Conservation (phyloP, 106 monocot genomes). For the Dioscorea alata region DNA sequence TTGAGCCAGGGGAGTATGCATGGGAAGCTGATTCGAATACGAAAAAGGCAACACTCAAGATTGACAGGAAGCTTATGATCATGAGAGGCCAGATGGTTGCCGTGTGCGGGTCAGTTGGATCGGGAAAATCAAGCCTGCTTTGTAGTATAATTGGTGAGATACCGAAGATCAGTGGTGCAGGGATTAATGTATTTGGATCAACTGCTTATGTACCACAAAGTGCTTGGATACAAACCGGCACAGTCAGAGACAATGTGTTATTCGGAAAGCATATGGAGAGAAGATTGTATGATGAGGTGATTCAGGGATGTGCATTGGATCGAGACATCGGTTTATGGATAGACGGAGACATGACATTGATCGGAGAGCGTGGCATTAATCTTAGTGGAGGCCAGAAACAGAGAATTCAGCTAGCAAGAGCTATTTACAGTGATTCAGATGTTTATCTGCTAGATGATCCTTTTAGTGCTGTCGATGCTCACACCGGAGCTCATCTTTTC, state of each 20-base stretch:
- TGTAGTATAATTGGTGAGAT: constrained; percentile 66
- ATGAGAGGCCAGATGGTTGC: constrained; percentile 63
- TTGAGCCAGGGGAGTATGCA: constrained; percentile 60
- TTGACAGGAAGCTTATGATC: constrained; percentile 44
- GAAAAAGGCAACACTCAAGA: constrained; percentile 32
- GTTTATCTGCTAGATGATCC: constrained; percentile 82
- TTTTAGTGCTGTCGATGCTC: constrained; percentile 96
- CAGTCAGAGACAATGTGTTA: constrained; percentile 61
- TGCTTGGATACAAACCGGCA: constrained; percentile 86
- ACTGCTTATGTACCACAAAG: constrained; percentile 73
- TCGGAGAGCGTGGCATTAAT: constrained; percentile 79
- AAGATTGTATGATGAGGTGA: constrained; percentile 43
- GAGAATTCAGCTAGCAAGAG: constrained; percentile 90
- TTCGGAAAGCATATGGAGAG: constrained; percentile 69
- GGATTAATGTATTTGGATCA: constrained; percentile 37
- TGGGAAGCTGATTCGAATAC: constrained; percentile 36
- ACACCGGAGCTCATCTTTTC: constrained; percentile 73
- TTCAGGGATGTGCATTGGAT: constrained; percentile 66
- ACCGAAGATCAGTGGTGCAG: constrained; percentile 32
- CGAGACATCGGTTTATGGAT: constrained; percentile 51
- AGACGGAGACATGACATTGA: constrained; percentile 55
- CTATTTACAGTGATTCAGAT: constrained; percentile 60
- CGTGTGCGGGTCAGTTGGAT: constrained; percentile 71
- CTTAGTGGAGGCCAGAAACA: constrained; percentile 94
- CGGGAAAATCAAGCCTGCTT: constrained; percentile 80